These are phyloP conservation scores for Panicum miliaceum DNA, from an alignment of 176 grass and related monocot genomes.

Conservation along the genomic window DNA sequence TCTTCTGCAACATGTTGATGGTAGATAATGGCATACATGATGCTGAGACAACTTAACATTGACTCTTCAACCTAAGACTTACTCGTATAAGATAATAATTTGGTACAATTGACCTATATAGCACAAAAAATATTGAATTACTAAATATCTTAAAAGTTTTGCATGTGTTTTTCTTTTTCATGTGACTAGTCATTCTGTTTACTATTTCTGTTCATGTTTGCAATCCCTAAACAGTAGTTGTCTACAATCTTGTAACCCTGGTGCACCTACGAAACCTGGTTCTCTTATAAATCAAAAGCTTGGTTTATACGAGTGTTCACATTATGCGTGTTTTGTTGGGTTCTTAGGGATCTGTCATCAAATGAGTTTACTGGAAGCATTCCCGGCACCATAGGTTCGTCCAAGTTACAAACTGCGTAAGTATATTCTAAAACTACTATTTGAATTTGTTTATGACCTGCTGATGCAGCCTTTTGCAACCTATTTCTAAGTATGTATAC, in stretches of 20 bases:
- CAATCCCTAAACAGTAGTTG: background rate
- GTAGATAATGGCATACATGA: background rate
- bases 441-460: conserved; percentile 26
- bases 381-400: conserved; percentile 86
- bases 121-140: conserved; percentile 7
- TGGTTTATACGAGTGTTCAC: conserved; percentile 14
- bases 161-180: background rate
- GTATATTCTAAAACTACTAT: conserved; percentile 36
- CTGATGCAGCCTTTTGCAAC: background rate
- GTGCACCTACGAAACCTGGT: background rate
- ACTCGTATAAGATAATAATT: conserved; percentile 14
- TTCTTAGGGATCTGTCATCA: conserved; percentile 90
- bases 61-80: background rate
- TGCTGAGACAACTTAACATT: background rate
- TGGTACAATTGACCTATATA: background rate
- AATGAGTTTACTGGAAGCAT: conserved; percentile 82
- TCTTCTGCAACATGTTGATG: background rate
- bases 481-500: conserved; percentile 7
- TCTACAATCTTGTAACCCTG: background rate
- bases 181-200: background rate
- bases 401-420: conserved; percentile 83
- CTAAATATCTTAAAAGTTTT: background rate
- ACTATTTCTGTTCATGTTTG: background rate
- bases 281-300: conserved; percentile 9
- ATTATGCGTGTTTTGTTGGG: conserved; percentile 4